These are phyloP conservation scores for Brassica hybrid DNA, from an alignment of 441 rosid species.

Conservation along the genomic window DNA sequence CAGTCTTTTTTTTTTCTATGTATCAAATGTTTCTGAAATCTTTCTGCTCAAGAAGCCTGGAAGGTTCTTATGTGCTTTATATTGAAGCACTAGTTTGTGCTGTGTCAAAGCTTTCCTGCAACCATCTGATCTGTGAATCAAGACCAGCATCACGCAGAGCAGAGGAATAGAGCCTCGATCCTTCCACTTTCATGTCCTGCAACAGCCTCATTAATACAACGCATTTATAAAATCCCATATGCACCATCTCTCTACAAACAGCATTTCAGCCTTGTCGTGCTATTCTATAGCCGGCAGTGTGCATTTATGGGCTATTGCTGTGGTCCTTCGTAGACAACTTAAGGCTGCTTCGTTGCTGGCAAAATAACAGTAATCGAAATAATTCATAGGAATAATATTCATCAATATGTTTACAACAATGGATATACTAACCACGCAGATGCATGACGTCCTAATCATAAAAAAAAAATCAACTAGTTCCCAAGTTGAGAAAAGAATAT, in stretches of 20 bases:
- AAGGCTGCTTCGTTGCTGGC: not conserved
- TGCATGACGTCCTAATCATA: not conserved
- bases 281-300: conserved; percentile 57
- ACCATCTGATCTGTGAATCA: conserved; percentile 63
- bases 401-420: not conserved
- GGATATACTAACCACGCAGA: conserved; percentile 2
- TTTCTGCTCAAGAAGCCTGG: not conserved
- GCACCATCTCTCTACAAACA: conserved; percentile 72
- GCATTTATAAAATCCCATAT: conserved; percentile 73
- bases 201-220: conserved; percentile 77
- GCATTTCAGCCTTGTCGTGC: conserved; percentile 60
- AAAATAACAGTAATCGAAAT: not conserved
- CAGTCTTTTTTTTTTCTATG: conserved; percentile 19
- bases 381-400: not conserved
- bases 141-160: conserved; percentile 82
- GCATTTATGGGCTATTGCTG: conserved; percentile 66
- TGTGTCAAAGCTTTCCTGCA: conserved; percentile 60
- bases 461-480: not conserved
- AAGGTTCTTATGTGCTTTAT: too few species aligned
- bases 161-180: conserved; percentile 64
- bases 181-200: conserved; percentile 68
- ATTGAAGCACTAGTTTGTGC: conserved; percentile 29
- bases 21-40: conserved; percentile 28
- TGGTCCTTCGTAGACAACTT: not conserved
- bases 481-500: conserved; percentile 23